Evolutionary conservation across 108 stramenopile genomes (phyloP), one percentile per base, ranked within the genome.

Genomic region (Hondaea fermentalgiana): DNA sequence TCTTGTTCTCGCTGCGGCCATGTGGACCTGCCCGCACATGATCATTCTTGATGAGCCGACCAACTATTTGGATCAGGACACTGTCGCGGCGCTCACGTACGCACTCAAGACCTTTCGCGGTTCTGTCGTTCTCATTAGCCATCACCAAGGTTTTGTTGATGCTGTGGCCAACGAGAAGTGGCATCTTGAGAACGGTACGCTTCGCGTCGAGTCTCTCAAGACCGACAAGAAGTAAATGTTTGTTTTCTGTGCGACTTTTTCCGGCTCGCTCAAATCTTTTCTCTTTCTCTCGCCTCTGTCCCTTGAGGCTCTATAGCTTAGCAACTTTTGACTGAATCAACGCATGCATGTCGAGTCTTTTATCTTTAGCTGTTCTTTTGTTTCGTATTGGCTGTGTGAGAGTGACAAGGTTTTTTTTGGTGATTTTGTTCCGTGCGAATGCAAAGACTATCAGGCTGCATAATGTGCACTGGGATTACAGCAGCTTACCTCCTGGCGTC

Each of bases 41-140:
- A 88, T 94, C 72, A 91, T 94, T 4, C 90, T 94, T 51, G 93
- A 94, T 88, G 93, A 94, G 90, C 93, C 93, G 19, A 94, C 93
- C 53, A 94, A 94, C 92, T 94, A 94, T 89, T 83, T 94, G 8
- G 93, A 94, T 90, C 42, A 92, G 51, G 92, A 93, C 57, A 89
- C 92, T 3, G 87, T 94, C 35, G 93, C 92, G 0, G 93, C 93
- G 21, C 60, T 88, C 47, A 59, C 87, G 17, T 21, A 35, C 12
- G 87, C 58, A 2, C 60, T 88, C 16, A 35, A 59, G 45, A 59
- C 58, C 58, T 60, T 59, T 35, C 59, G 87, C 3, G 87, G 58
- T 35, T 23, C 25, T 58, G 87, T 87, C 12, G 57, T 87, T 42
- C 28, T 87, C 19, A 58, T 87, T 87, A 58, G 53, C 35, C 57